Evolutionary conservation across 495 filamentous ascomycete genomes (phyloP).

Genomic region (Penicillium paxilli): DNA sequence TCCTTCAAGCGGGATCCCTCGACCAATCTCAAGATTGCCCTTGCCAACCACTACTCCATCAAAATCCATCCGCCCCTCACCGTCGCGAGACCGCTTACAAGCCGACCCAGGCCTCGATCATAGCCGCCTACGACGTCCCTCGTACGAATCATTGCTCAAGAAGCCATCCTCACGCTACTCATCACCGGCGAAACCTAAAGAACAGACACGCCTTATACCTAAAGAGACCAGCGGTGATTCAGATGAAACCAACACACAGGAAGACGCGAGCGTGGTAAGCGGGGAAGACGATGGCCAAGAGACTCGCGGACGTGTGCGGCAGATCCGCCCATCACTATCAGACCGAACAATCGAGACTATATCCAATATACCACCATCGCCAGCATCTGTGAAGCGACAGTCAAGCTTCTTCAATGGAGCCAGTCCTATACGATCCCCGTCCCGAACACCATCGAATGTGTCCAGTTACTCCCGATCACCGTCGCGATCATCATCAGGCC

Average conservation of each 20-base stretch:
- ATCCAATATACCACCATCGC: slow-evolving; percentile 63
- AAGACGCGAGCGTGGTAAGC: slow-evolving; percentile 17
- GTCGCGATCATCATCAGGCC: slow-evolving; percentile 43
- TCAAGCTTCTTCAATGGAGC: slow-evolving; percentile 63
- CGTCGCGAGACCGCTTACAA: slow-evolving; percentile 44
- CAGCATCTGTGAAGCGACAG: slow-evolving; percentile 52
- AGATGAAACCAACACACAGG: slow-evolving; percentile 17
- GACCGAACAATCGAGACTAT: slow-evolving; percentile 71
- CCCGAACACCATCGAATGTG: slow-evolving; percentile 55
- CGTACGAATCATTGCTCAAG: slow-evolving; percentile 41
- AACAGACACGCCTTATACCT: slow-evolving; percentile 13
- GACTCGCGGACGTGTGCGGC: slow-evolving; percentile 30
- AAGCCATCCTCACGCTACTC: slow-evolving; percentile 33
- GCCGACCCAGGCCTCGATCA: slow-evolving; percentile 42
- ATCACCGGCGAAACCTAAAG: slow-evolving; percentile 21
- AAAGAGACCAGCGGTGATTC: slow-evolving; percentile 16
- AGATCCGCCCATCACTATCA: slow-evolving; percentile 56
- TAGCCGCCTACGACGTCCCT: slow-evolving; percentile 38
- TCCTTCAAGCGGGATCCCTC: slow-evolving; percentile 41
- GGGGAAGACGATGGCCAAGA: slow-evolving; percentile 26
- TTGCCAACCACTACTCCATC: slow-evolving; percentile 38
- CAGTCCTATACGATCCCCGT: slow-evolving; percentile 56
- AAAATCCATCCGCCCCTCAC: slow-evolving; percentile 42
- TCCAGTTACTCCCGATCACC: slow-evolving; percentile 49
- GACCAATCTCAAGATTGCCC: slow-evolving; percentile 41